Percentiles rank a stretch among this genome's conserved stretches.
Conservation (phyloP, 352 stramenopile genomes). For the Globisporangium spinosum region DNA sequence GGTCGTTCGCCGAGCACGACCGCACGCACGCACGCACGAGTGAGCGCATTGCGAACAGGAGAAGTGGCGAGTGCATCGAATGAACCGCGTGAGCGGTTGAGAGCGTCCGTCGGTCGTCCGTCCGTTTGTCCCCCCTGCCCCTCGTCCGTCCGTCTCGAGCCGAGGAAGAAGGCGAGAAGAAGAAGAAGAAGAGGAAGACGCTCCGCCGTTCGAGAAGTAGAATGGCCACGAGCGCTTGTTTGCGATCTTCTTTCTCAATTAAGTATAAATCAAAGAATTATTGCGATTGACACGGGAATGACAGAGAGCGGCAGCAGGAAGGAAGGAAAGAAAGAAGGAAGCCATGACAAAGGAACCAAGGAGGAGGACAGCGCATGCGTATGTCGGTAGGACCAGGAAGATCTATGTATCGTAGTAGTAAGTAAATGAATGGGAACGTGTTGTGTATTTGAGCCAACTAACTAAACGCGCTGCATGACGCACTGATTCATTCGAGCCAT, state of each 20-base stretch:
- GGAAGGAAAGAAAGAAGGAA: neutral
- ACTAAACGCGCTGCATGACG: neutral
- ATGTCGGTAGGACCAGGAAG: neutral
- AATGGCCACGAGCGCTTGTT: slow-evolving; percentile 1
- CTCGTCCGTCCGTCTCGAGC: neutral
- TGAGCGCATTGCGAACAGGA: neutral
- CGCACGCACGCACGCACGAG: neutral
- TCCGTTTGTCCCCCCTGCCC: neutral
- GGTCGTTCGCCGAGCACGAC: neutral
- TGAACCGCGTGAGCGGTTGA: neutral
- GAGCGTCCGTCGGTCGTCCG: neutral
- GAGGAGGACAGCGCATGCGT: neutral
- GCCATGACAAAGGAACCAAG: neutral
- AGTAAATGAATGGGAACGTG: neutral
- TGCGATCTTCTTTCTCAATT: slow-evolving; percentile 8
- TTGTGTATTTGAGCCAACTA: neutral
- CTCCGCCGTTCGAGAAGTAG: slow-evolving; percentile 10
- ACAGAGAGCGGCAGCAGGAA: neutral
- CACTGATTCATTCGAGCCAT: neutral
- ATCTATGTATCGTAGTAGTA: neutral
- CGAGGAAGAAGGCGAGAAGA: neutral
- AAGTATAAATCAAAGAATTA: slow-evolving; percentile 19
- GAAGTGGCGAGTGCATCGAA: neutral
- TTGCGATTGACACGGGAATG: neutral
- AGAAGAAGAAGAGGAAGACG: slow-evolving; percentile 4